phyloP scores from a whole-genome alignment of 345 rosid genomes.

The Bruguiera sexangula region DNA sequence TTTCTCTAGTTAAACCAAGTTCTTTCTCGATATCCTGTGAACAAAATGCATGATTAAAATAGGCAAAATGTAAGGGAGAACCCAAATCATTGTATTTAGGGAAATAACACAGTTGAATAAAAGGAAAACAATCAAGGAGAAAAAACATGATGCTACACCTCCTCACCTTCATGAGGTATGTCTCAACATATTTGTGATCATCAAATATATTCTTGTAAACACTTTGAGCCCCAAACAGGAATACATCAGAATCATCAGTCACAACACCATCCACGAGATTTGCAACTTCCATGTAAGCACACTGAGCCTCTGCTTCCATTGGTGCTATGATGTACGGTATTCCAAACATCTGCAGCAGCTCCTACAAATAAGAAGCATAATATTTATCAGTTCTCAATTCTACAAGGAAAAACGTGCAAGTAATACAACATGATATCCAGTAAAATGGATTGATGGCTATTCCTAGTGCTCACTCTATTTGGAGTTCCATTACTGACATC shows the following conservation, averaged over 20 bases:
- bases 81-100: background rate
- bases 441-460: background rate
- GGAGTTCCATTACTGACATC: background rate
- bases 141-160: background rate
- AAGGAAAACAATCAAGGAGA: background rate
- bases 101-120: background rate
- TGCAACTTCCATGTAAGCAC: conserved; percentile 82
- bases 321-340: conserved; percentile 94
- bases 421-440: background rate
- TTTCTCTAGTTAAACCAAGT: conserved; percentile 80
- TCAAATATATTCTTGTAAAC: conserved; percentile 97
- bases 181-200: conserved; percentile 96
- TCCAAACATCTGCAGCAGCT: conserved; percentile 96
- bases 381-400: background rate
- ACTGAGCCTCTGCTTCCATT: conserved; percentile 99
- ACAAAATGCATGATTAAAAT: background rate
- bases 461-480: background rate
- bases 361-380: conserved; percentile 37
- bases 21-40: conserved; percentile 85
- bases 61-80: background rate
- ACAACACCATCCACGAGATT: conserved; percentile 93
- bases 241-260: conserved; percentile 95
- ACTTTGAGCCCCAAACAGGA: conserved; percentile 83
- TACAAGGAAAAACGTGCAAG: background rate
- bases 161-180: conserved; percentile 81